Evolutionary conservation across 352 stramenopile genomes (phyloP).

Genomic region (Phytopythium oedochilum): DNA sequence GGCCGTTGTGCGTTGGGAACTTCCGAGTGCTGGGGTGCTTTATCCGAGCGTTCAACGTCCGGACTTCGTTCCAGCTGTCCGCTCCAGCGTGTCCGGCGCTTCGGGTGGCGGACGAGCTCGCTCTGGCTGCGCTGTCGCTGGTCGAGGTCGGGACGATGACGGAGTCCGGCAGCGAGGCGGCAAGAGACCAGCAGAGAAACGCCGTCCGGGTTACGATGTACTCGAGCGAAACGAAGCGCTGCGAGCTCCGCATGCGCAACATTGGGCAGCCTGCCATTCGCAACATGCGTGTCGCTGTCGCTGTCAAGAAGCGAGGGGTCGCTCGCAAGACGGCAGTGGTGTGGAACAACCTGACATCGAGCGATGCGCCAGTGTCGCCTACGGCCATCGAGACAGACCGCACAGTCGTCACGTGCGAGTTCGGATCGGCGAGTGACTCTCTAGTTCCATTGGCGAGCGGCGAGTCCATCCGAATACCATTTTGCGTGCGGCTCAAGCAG

Average conservation of each 20-base stretch:
- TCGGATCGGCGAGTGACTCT: neutral
- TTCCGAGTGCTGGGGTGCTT: constrained; percentile 56
- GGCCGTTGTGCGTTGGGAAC: constrained; percentile 32
- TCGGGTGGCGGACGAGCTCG: constrained; percentile 36
- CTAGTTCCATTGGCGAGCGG: constrained; percentile 25
- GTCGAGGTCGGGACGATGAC: constrained; percentile 32
- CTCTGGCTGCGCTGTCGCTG: constrained; percentile 42
- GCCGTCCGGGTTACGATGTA: constrained; percentile 57
- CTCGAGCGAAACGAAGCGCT: constrained; percentile 56
- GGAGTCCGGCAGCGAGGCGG: neutral
- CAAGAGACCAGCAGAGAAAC: neutral
- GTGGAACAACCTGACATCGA: constrained; percentile 31
- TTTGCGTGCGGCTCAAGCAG: constrained; percentile 27
- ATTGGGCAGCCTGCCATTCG: constrained; percentile 35
- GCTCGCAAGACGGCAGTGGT: constrained; percentile 33
- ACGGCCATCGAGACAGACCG: constrained; percentile 13
- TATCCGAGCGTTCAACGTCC: constrained; percentile 55
- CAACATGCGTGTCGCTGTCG: constrained; percentile 31
- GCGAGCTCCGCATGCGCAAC: constrained; percentile 47
- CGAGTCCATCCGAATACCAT: constrained; percentile 30
- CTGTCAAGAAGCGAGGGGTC: constrained; percentile 20
- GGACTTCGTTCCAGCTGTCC: constrained; percentile 40
- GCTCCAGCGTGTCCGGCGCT: constrained; percentile 15
- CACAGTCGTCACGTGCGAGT: constrained; percentile 10
- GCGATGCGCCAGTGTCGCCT: neutral